Base-by-base conservation (phyloP, 306 rosid species). In the Canavalia gladiata region DNA sequence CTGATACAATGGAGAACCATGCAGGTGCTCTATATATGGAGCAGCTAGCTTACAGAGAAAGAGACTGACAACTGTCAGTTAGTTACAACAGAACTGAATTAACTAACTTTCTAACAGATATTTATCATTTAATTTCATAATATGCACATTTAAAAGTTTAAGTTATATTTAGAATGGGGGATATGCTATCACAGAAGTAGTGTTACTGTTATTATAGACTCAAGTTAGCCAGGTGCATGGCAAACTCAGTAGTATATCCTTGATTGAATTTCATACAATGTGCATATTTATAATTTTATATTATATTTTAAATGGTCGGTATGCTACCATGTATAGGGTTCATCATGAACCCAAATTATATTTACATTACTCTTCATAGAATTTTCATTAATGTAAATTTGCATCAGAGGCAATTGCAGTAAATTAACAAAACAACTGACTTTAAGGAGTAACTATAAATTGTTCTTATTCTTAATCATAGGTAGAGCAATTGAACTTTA, bases 391-490 rank as follows among this genome's bases (percentile, higher is more conserved):
- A 30, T 72, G 39, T 41, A 60, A 37, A 47, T 28, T 35, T 31
- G 6, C 28, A 58, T 29, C 37, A 25, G 49, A 57, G 39, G 78
- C 49, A 68, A 18, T 33, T 57, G 77, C 50, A 37, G 7, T 25
- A 46, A 49, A 54, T 18, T 18, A 18, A 18, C 25, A 18, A 18
- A 18, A 41, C 2, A 68, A 29, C 29, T 55, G 58, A 37, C 29
- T 46, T 28, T 39, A 3, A 8, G 37, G 50, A 18, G 25, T 18
- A 18, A 18, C 25, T 18, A 18, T 18, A 51, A 59, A 59, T 35
- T 55, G 46, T 72, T 71, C 31, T 72, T 43, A 78, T 72, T 77
- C 31, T 72, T 43, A 78, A 52, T 72, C 37, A 47, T 30, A 49
- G 25, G 25, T 39, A 59, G 68, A 35, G 46, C 41, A 70, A 49